phyloP scores from a whole-genome alignment of 148 eudicot species.

The Persicaria tinctoria region DNA sequence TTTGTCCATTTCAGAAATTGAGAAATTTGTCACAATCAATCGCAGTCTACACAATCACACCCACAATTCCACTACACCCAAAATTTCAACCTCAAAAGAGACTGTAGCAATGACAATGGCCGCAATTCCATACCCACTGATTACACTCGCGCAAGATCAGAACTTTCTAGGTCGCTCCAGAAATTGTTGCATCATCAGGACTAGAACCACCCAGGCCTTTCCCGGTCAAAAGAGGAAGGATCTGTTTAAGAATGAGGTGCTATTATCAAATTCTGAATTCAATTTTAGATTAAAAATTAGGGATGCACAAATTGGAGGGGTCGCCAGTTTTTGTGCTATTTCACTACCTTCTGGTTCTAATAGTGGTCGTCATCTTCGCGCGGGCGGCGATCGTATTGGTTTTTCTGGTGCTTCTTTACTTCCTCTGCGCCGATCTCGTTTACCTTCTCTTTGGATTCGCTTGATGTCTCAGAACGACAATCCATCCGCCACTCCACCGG shows the following conservation, averaged over 20 bases:
- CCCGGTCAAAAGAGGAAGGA: no score
- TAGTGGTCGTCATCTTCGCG: background rate
- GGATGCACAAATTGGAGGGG: slow-evolving; percentile 17
- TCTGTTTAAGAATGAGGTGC: background rate
- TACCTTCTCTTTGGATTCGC: slow-evolving; percentile 24
- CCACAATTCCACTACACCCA: background rate
- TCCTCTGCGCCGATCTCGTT: slow-evolving; percentile 41
- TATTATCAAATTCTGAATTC: background rate
- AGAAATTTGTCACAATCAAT: background rate
- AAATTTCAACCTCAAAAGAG: background rate
- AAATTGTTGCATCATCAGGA: background rate
- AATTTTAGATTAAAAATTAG: background rate
- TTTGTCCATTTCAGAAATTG: background rate
- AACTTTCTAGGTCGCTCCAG: background rate
- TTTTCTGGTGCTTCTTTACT: slow-evolving; percentile 32
- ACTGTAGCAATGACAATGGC: background rate
- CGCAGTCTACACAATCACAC: background rate
- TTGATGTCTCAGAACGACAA: slow-evolving; percentile 28
- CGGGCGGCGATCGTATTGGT: slow-evolving; percentile 15
- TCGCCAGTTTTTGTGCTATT: slow-evolving; percentile 15
- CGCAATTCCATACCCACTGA: background rate
- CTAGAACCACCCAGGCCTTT: background rate
- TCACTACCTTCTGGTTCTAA: slow-evolving; percentile 13
- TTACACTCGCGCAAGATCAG: background rate
- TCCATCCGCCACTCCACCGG: slow-evolving; percentile 1